A percentile compares a stretch with the other conserved stretches of the same genome.
phyloP scores from a whole-genome alignment of 1,284 basidiomycete genomes.

The Sporisorium graminicola region DNA sequence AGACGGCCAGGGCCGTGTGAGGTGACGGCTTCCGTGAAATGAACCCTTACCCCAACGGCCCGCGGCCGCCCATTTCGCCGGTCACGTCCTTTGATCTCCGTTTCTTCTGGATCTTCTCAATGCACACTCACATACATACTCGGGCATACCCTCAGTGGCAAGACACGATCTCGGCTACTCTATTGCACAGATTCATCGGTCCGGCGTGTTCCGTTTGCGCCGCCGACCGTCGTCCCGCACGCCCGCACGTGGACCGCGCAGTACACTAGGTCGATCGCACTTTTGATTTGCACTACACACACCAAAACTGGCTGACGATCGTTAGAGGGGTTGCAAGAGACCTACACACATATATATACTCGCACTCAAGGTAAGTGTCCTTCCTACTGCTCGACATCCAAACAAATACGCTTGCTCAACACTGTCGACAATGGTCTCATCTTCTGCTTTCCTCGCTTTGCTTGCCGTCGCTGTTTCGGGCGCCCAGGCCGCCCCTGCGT shows the following conservation, averaged over 20 bases:
- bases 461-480: constrained; percentile 23
- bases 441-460: constrained; percentile 26
- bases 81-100: not conserved
- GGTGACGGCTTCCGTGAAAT: not conserved
- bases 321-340: not conserved
- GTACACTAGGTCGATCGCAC: not conserved
- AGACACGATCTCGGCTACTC: not conserved
- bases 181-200: not conserved
- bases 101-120: not conserved
- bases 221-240: not conserved
- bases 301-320: not conserved
- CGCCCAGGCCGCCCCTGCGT: constrained; percentile 32
- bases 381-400: not conserved
- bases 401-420: not conserved
- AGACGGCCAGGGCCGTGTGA: not conserved
- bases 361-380: not conserved
- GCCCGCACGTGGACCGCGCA: constrained; percentile 8
- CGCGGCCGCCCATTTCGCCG: not conserved
- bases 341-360: constrained; percentile 1
- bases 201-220: not conserved
- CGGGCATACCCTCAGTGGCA: not conserved
- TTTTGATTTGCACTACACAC: not conserved
- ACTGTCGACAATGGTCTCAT: constrained; percentile 16
- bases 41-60: not conserved
- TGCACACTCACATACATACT: not conserved